Evolutionary conservation across 345 rosid genomes (phyloP).

Genomic region (Mangifera indica): DNA sequence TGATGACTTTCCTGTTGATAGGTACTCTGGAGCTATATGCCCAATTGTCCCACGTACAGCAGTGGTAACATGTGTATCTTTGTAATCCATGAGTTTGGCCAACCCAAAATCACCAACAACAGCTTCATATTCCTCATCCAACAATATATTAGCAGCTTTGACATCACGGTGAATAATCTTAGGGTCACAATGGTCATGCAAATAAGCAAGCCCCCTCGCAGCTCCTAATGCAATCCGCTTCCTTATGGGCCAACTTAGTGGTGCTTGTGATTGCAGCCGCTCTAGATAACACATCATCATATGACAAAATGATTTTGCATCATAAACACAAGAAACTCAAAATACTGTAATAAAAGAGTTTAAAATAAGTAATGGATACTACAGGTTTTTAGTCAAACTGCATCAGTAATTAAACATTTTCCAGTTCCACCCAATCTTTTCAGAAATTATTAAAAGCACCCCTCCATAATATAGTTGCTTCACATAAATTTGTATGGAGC

Average conservation of each 20-base stretch:
- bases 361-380: too few relatives aligned
- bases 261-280: too few relatives aligned
- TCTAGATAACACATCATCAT: too few relatives aligned
- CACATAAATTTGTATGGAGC: too few relatives aligned
- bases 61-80: slow-evolving; percentile 83
- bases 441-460: too few relatives aligned
- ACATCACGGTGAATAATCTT: slow-evolving; percentile 91
- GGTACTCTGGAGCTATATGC: background rate
- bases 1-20: background rate
- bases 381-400: too few relatives aligned
- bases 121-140: slow-evolving; percentile 86
- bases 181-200: slow-evolving; percentile 84
- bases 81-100: slow-evolving; percentile 79
- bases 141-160: slow-evolving; percentile 83
- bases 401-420: too few relatives aligned
- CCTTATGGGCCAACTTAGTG: slow-evolving; percentile 51
- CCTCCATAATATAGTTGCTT: too few relatives aligned
- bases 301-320: too few relatives aligned
- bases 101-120: slow-evolving; percentile 92
- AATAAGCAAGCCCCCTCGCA: slow-evolving; percentile 83
- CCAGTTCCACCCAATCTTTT: too few relatives aligned
- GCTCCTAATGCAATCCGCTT: slow-evolving; percentile 71
- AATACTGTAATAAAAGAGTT: too few relatives aligned
- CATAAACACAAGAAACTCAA: too few relatives aligned
- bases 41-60: slow-evolving; percentile 76